Percentiles rank a stretch among this genome's conserved stretches.
phyloP scores from a whole-genome alignment of 495 filamentous ascomycete genomes.

The Penicillium mononematosum region DNA sequence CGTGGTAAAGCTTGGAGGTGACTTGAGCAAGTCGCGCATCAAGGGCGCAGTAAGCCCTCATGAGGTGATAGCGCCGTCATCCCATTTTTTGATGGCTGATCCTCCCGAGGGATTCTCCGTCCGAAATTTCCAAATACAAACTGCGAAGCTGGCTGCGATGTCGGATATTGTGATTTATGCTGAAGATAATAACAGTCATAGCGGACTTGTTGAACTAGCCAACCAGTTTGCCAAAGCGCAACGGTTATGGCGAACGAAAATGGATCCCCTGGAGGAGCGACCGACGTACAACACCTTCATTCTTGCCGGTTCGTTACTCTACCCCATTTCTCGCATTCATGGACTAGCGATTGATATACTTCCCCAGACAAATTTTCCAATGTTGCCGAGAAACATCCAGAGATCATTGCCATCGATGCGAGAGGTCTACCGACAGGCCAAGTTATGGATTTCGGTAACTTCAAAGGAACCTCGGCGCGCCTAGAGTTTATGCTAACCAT shows the following conservation, averaged over 20 bases:
- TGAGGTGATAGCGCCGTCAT: constrained; percentile 63
- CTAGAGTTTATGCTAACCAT: not conserved
- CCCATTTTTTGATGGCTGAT: constrained; percentile 60
- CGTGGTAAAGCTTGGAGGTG: constrained; percentile 83
- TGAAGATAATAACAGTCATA: constrained; percentile 54
- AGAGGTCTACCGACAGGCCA: constrained; percentile 69
- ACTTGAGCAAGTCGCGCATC: constrained; percentile 69
- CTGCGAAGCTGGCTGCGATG: constrained; percentile 80
- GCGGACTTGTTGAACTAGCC: constrained; percentile 63
- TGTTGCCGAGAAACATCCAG: constrained; percentile 68
- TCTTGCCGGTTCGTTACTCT: constrained; percentile 53
- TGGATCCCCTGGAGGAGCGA: constrained; percentile 54
- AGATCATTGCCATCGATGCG: constrained; percentile 73
- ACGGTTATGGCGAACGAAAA: constrained; percentile 64
- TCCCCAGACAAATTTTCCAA: constrained; percentile 62
- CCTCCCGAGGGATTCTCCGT: constrained; percentile 80
- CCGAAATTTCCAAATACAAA: constrained; percentile 96
- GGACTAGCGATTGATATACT: constrained; percentile 14
- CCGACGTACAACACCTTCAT: constrained; percentile 85
- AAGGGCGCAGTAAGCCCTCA: constrained; percentile 81
- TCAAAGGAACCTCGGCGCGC: not conserved
- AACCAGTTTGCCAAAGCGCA: constrained; percentile 75
- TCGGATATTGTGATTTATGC: constrained; percentile 93
- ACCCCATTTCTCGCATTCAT: not conserved
- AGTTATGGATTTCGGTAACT: constrained; percentile 83